Evolutionary conservation across 345 rosid genomes (phyloP).

Genomic region (Euphorbia peplus): DNA sequence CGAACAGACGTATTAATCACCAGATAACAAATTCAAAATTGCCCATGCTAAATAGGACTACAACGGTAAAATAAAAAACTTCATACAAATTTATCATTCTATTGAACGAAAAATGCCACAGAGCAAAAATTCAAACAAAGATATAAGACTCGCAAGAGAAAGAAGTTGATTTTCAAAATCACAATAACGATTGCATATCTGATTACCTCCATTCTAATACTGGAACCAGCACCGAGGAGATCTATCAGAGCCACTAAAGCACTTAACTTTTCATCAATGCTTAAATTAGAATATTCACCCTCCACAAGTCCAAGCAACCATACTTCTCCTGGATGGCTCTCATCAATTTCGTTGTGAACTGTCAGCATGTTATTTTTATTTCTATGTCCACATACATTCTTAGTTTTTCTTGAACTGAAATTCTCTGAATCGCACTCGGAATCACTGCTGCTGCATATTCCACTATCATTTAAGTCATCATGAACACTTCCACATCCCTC

Average conservation of each 20-base stretch:
- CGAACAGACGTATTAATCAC: neutral
- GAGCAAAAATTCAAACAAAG: neutral
- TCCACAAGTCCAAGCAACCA: conserved; percentile 94
- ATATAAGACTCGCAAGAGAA: neutral
- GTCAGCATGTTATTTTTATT: conserved; percentile 40
- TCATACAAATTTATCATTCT: neutral
- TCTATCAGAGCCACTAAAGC: conserved; percentile 77
- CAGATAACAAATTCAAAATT: neutral
- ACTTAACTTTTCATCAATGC: conserved; percentile 82
- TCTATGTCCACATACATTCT: conserved; percentile 28
- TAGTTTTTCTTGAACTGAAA: conserved; percentile 34
- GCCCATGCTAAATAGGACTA: neutral
- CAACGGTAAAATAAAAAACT: neutral
- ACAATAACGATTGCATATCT: neutral
- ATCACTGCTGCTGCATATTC: conserved; percentile 49
- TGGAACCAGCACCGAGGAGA: conserved; percentile 74
- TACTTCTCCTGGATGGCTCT: conserved; percentile 85
- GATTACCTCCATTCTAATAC: conserved; percentile 75
- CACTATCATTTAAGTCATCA: conserved; percentile 47
- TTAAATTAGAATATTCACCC: conserved; percentile 88
- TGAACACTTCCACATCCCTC: conserved; percentile 88
- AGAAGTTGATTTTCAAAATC: neutral
- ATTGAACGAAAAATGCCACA: neutral
- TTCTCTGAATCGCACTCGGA: conserved; percentile 54
- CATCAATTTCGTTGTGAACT: conserved; percentile 78